These are phyloP conservation scores for Diaporthe helianthi DNA, from an alignment of 2,329 filamentous ascomycete genomes.

Conservation along the genomic window DNA sequence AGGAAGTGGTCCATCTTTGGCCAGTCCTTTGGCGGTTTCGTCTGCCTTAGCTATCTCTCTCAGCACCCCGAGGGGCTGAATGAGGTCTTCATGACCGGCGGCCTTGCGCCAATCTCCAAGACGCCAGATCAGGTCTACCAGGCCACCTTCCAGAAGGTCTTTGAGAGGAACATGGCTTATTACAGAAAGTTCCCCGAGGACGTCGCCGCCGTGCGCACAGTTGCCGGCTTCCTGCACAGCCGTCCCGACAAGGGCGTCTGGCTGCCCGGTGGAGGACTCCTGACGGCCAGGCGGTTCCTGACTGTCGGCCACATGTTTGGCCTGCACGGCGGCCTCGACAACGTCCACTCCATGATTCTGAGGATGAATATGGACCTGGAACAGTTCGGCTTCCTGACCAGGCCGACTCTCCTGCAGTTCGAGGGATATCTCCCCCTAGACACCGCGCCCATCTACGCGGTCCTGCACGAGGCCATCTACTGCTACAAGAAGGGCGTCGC, in stretches of 20 bases:
- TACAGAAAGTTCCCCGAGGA: slow-evolving; percentile 89
- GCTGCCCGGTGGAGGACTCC: slow-evolving; percentile 73
- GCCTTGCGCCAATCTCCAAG: slow-evolving; percentile 78
- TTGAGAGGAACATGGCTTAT: slow-evolving; percentile 77
- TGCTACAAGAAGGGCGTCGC: slow-evolving; percentile 69
- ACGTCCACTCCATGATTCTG: slow-evolving; percentile 76
- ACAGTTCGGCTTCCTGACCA: slow-evolving; percentile 77
- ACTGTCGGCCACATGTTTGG: slow-evolving; percentile 82
- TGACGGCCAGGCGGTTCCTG: slow-evolving; percentile 78
- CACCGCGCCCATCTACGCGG: slow-evolving; percentile 79
- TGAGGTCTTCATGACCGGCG: slow-evolving; percentile 86
- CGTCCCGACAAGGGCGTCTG: slow-evolving; percentile 54
- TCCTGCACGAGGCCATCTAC: slow-evolving; percentile 90
- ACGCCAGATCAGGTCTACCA: slow-evolving; percentile 78
- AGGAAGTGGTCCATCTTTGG: slow-evolving; percentile 87
- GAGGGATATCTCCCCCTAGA: slow-evolving; percentile 76
- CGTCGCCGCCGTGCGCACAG: slow-evolving; percentile 67
- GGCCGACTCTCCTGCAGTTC: slow-evolving; percentile 71
- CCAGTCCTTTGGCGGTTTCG: slow-evolving; percentile 93
- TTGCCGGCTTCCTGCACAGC: slow-evolving; percentile 69
- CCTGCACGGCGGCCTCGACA: slow-evolving; percentile 77
- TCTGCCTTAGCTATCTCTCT: slow-evolving; percentile 82
- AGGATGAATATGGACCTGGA: slow-evolving; percentile 76
- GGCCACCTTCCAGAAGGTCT: slow-evolving; percentile 72
- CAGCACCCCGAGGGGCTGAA: slow-evolving; percentile 78